These are phyloP conservation scores for Tetrahymena thermophila DNA, from an alignment of 73 alveolate genomes.

Conservation along the genomic window DNA sequence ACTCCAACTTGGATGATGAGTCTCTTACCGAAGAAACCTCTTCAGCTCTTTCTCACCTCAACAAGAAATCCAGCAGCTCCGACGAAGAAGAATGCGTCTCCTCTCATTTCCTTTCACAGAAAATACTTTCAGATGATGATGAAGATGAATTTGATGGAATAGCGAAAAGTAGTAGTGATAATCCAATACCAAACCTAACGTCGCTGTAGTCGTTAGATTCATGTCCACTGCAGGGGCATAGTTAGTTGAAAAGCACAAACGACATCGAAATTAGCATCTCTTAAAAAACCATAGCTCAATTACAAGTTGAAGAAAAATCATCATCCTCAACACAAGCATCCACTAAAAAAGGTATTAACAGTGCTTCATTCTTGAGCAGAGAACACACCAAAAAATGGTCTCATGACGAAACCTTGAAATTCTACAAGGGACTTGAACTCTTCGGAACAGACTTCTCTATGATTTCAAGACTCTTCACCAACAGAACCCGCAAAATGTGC, in stretches of 20 bases:
- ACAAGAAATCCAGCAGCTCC: background rate
- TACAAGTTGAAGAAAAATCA: background rate
- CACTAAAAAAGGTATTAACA: background rate
- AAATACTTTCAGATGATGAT: background rate
- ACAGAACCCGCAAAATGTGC: constrained; percentile 1
- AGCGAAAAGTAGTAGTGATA: background rate
- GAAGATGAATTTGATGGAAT: background rate
- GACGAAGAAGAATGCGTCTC: background rate
- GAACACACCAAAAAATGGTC: background rate
- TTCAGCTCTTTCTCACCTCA: background rate
- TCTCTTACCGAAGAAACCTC: background rate
- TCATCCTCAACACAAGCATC: background rate
- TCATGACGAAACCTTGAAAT: background rate
- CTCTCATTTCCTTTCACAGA: background rate
- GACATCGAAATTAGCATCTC: background rate
- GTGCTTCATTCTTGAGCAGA: background rate
- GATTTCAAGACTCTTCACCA: background rate
- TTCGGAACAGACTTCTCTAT: background rate
- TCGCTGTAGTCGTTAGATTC: background rate
- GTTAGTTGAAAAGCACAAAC: background rate
- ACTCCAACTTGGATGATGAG: background rate
- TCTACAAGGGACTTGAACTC: background rate
- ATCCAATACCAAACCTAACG: background rate
- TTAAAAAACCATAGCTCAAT: background rate
- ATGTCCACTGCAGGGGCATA: constrained; percentile 4